Evolutionary conservation across 176 grass and related monocot genomes (phyloP).

Genomic region (Lolium multiflorum): DNA sequence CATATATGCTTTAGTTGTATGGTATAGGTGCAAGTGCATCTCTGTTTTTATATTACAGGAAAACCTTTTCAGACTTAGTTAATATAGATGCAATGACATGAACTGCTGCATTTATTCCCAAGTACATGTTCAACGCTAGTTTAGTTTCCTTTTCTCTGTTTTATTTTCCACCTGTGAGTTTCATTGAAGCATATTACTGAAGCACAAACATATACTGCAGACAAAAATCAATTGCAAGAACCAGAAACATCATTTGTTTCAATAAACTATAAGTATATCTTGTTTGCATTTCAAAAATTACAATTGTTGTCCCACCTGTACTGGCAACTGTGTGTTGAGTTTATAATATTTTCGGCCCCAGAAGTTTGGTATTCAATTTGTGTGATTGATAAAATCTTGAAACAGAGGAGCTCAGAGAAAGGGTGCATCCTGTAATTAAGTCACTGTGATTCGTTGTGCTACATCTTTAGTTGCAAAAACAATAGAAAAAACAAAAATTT

Average conservation of each 20-base stretch:
- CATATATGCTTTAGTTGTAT: background rate
- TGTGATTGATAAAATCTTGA: background rate
- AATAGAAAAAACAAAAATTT: background rate
- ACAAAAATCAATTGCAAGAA: conserved; percentile 21
- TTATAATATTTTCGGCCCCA: background rate
- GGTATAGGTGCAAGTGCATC: conserved; percentile 1
- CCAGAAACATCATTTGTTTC: background rate
- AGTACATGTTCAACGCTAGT: conserved; percentile 14
- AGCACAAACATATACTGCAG: background rate
- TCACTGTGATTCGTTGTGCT: background rate
- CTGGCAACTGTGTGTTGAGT: background rate
- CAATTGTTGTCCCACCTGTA: background rate
- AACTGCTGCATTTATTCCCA: background rate
- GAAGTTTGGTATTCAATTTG: background rate
- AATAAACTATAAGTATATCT: background rate
- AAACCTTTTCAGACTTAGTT: conserved; percentile 4
- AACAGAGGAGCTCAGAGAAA: background rate
- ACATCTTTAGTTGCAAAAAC: background rate
- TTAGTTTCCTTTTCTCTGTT: background rate
- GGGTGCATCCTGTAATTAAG: background rate
- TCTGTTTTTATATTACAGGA: conserved; percentile 23
- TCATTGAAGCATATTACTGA: background rate
- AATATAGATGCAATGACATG: conserved; percentile 3
- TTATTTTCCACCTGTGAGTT: conserved; percentile 1
- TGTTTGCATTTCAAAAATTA: background rate